Evolutionary conservation across 352 stramenopile genomes (phyloP).

Genomic region (Hyaloperonospora arabidopsidis): DNA sequence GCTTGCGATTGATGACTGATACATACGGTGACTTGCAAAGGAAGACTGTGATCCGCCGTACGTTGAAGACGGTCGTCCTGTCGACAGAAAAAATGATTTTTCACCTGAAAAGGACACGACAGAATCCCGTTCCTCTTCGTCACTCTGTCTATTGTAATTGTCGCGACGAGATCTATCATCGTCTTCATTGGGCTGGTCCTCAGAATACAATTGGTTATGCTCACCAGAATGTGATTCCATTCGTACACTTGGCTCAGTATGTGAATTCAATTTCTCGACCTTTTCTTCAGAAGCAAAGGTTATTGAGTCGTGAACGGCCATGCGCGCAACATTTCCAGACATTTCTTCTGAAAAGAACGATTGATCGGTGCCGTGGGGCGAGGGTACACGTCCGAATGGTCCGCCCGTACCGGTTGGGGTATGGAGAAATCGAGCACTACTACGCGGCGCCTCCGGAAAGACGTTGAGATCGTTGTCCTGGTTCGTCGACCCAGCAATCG

Average conservation of each 20-base stretch:
- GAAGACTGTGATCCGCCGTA: conserved; percentile 38
- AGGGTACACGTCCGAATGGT: conserved; percentile 26
- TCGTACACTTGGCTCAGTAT: conserved; percentile 16
- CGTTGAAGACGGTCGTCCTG: conserved; percentile 25
- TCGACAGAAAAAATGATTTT: conserved; percentile 29
- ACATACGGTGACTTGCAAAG: conserved; percentile 35
- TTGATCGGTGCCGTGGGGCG: conserved; percentile 13
- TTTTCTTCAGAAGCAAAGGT: conserved; percentile 10
- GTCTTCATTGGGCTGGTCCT: conserved; percentile 6
- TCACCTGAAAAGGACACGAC: conserved; percentile 32
- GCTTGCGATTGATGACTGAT: conserved; percentile 31
- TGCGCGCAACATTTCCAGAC: conserved; percentile 8
- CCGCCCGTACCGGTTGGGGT: conserved; percentile 28
- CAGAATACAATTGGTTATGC: conserved; percentile 3
- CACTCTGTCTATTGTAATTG: conserved; percentile 17
- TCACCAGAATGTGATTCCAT: conserved; percentile 16
- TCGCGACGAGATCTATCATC: conserved; percentile 10
- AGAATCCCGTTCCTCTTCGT: conserved; percentile 34
- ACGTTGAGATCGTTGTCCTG: conserved; percentile 17
- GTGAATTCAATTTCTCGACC: conserved; percentile 10
- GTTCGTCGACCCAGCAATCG: conserved; percentile 7
- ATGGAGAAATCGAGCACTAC: conserved; percentile 24
- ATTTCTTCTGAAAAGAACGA: conserved; percentile 9
- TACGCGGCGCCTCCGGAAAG: conserved; percentile 24
- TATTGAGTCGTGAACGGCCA: conserved; percentile 4